A percentile compares a stretch with the other conserved stretches of the same genome.
These are phyloP conservation scores for Pichia inconspicua DNA, from an alignment of 1,139 yeast genomes.

Conservation along the genomic window DNA sequence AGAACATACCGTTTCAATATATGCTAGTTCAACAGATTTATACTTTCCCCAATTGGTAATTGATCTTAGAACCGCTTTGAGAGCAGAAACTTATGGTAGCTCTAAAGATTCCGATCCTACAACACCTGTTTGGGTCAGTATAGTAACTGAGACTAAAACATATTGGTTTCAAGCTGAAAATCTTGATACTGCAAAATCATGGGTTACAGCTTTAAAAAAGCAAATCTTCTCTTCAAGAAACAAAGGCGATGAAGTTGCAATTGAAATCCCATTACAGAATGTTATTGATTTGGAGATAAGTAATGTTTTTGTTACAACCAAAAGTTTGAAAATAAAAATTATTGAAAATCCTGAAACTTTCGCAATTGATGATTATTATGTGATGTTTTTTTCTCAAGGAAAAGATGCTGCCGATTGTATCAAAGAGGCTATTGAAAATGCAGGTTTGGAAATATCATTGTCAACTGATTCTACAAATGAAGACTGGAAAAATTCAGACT, in stretches of 20 bases:
- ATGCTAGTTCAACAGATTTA: slow-evolving; percentile 63
- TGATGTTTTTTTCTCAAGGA: slow-evolving; percentile 54
- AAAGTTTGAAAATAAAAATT: slow-evolving; percentile 37
- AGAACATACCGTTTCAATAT: slow-evolving; percentile 61
- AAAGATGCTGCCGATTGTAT: slow-evolving; percentile 27
- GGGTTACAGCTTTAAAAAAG: slow-evolving; percentile 72
- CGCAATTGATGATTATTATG: slow-evolving; percentile 58
- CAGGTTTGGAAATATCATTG: slow-evolving; percentile 21
- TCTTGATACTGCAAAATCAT: slow-evolving; percentile 60
- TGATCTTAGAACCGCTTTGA: slow-evolving; percentile 57
- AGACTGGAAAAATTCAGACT: slow-evolving; percentile 14
- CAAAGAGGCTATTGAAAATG: slow-evolving; percentile 21
- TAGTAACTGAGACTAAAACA: slow-evolving; percentile 50
- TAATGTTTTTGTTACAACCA: slow-evolving; percentile 38
- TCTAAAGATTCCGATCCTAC: slow-evolving; percentile 15
- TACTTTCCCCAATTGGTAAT: slow-evolving; percentile 77
- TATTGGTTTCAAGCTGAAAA: slow-evolving; percentile 71
- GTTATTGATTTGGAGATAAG: slow-evolving; percentile 55
- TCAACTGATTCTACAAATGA: slow-evolving; percentile 16
- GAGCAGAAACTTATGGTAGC: slow-evolving; percentile 43
- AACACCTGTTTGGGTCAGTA: slow-evolving; percentile 41
- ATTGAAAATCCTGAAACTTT: slow-evolving; percentile 43
- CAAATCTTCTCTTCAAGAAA: slow-evolving; percentile 70
- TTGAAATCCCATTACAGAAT: slow-evolving; percentile 68
- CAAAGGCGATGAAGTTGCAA: slow-evolving; percentile 61